Conservation (phyloP, 1,284 basidiomycete species). For the Macrocystidia cucumis region DNA sequence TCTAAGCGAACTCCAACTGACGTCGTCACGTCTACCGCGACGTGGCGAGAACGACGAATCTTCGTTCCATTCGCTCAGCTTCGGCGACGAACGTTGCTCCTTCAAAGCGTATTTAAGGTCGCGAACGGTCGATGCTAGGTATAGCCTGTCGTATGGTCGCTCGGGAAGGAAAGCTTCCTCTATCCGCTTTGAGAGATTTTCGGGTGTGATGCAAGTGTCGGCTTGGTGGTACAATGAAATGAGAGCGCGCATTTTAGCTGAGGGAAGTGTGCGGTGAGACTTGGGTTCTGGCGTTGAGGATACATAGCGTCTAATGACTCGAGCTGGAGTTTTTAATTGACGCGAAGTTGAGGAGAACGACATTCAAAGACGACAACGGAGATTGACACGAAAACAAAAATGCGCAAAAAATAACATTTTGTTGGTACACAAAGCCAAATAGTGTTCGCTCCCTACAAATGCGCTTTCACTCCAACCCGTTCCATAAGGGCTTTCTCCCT, state of each 20-base stretch:
- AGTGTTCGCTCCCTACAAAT: no score
- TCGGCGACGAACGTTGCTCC: constrained; percentile 24
- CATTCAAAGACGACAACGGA: constrained; percentile 8
- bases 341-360: no score
- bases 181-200: constrained; percentile 55
- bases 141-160: background rate
- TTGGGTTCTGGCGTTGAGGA: constrained; percentile 15
- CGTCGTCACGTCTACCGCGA: constrained; percentile 1
- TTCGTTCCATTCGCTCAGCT: constrained; percentile 31
- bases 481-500: constrained; percentile 54
- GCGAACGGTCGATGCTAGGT: constrained; percentile 12
- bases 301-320: constrained; percentile 11
- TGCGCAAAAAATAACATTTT: no score
- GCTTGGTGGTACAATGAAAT: constrained; percentile 68
- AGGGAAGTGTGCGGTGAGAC: constrained; percentile 30
- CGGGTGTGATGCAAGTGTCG: constrained; percentile 57
- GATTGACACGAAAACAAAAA: no score
- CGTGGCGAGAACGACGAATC: constrained; percentile 9
- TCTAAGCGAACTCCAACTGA: constrained; percentile 26
- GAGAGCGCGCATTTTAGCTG: constrained; percentile 63
- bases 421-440: no score
- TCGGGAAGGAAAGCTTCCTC: constrained; percentile 46
- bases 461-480: constrained; percentile 51
- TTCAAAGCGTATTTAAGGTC: constrained; percentile 18
- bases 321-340: no score